Evolutionary conservation across 495 filamentous ascomycete genomes (phyloP), one percentile per base, ranked within the genome.

Genomic region (Aspergillus saccharolyticus): DNA sequence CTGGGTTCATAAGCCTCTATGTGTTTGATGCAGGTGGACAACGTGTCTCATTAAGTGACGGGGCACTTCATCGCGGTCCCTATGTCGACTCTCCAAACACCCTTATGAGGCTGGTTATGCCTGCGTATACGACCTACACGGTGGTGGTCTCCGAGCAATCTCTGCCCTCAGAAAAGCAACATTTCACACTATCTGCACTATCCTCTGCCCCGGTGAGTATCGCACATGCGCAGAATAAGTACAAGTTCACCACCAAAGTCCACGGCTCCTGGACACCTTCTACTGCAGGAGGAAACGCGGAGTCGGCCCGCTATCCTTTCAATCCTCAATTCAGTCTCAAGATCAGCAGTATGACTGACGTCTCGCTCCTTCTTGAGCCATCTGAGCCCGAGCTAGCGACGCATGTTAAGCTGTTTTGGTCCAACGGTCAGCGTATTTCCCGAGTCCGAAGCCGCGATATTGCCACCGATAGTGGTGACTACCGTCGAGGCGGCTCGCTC

Each of bases 51-150:
- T 70, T 91, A 14, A 83, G 79, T 52, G 89, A 93, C 52, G 80
- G 78, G 10, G 78, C 83, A 18, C 67, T 88, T 4, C 75, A 87
- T 61, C 80, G 85, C 44, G 86, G 88, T 1, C 85, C 89, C n/a
- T 96, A 88, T 61, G 91, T 97, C 39, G 92, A 96, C 68, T 93
- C 91, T 1, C 91, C 92, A 14, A 96, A 97, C 67, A 95, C 88
- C 12, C 83, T 97, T 15, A 85, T 94, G 28, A 83, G 86, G 54
- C 79, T 95, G 43, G 83, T 89, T 10, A 78, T 89, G 58, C 69
- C 80, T 21, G 66, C 83, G 18, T 65, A 72, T 21, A 74, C 77
- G 19, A 74, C 78, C 0, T 92, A 91, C 65, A 97, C 93, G 0
- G 72, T 90, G 18, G 91, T 92, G 20, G 79, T 91, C 33, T 85